phyloP scores from a whole-genome alignment of 768 basidiomycete genomes.

The Albatrellus ellisii region DNA sequence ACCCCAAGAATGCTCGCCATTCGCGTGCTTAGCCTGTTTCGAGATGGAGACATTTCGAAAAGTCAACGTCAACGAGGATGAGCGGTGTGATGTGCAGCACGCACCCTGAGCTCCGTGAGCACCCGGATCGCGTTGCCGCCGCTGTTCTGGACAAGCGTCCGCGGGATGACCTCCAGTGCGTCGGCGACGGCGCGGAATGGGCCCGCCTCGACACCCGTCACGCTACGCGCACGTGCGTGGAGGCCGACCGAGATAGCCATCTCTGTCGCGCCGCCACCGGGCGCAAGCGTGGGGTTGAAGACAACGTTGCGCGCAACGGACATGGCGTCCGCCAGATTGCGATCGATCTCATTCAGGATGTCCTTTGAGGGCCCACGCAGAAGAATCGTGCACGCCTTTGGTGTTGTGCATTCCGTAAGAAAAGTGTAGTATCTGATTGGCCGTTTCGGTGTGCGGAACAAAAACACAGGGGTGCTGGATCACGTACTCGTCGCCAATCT shows the following conservation, averaged over 20 bases:
- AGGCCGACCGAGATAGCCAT: slow-evolving; percentile 93
- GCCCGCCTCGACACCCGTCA: slow-evolving; percentile 84
- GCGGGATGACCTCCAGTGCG: slow-evolving; percentile 94
- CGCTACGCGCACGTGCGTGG: slow-evolving; percentile 61
- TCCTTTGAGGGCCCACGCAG: slow-evolving; percentile 97
- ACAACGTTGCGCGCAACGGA: slow-evolving; percentile 93
- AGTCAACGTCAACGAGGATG: background rate
- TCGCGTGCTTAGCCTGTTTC: slow-evolving; percentile 83
- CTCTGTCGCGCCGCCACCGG: slow-evolving; percentile 95
- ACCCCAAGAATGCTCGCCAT: slow-evolving; percentile 84
- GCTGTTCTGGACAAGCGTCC: slow-evolving; percentile 89
- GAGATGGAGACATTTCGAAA: no score
- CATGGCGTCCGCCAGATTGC: slow-evolving; percentile 97
- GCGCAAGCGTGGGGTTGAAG: slow-evolving; percentile 88
- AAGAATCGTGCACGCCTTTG: slow-evolving; percentile 96
- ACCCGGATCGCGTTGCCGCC: slow-evolving; percentile 93
- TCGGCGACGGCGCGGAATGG: slow-evolving; percentile 89
- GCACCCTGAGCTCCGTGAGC: slow-evolving; percentile 82
- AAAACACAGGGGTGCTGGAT: slow-evolving; percentile 1
- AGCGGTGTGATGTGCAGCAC: slow-evolving; percentile 17
- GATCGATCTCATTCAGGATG: slow-evolving; percentile 95
- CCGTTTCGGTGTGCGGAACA: background rate
- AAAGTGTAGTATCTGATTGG: slow-evolving; percentile 82
- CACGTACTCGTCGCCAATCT: slow-evolving; percentile 84
- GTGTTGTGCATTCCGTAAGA: slow-evolving; percentile 79